Percentiles rank a stretch among this genome's conserved stretches.
Conservation (phyloP, 129 eudicot species). For the Kitagawia praeruptora region DNA sequence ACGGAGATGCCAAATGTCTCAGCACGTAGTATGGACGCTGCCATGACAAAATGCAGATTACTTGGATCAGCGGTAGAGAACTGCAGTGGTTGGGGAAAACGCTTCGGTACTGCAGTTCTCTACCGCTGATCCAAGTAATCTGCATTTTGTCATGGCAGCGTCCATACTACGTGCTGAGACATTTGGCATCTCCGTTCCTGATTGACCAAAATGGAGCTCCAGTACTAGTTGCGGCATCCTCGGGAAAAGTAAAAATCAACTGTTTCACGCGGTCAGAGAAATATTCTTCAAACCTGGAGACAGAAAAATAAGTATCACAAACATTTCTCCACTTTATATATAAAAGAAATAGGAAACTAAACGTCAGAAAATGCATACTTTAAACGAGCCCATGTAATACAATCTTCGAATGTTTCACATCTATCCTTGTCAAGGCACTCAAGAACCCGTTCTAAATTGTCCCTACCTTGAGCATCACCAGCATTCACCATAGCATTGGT, state of each 20-base stretch:
- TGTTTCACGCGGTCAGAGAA: slow-evolving; percentile 75
- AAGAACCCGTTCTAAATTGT: too few relatives aligned
- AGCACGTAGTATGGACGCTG: slow-evolving; percentile 80
- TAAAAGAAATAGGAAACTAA: not conserved
- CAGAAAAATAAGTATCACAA: slow-evolving; percentile 4
- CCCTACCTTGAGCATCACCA: too few relatives aligned
- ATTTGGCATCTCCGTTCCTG: slow-evolving; percentile 80
- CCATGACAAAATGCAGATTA: slow-evolving; percentile 67
- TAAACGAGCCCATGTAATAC: slow-evolving; percentile 79
- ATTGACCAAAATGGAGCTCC: slow-evolving; percentile 97
- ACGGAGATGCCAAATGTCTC: slow-evolving; percentile 80
- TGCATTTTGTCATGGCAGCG: slow-evolving; percentile 63
- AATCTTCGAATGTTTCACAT: too few relatives aligned
- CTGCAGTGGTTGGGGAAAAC: slow-evolving; percentile 74
- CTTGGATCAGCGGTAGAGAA: slow-evolving; percentile 57
- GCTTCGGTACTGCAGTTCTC: slow-evolving; percentile 82
- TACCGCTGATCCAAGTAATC: slow-evolving; percentile 56
- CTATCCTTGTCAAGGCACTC: too few relatives aligned
- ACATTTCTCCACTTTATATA: not conserved
- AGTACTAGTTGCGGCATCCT: slow-evolving; percentile 76
- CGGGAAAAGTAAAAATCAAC: slow-evolving; percentile 76
- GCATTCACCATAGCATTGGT: too few relatives aligned
- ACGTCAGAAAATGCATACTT: slow-evolving; percentile 28
- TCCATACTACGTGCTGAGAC: slow-evolving; percentile 85
- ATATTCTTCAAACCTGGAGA: slow-evolving; percentile 80